Base-by-base conservation (phyloP, 1,284 basidiomycete genomes). In the Irpex rosettiformis region DNA sequence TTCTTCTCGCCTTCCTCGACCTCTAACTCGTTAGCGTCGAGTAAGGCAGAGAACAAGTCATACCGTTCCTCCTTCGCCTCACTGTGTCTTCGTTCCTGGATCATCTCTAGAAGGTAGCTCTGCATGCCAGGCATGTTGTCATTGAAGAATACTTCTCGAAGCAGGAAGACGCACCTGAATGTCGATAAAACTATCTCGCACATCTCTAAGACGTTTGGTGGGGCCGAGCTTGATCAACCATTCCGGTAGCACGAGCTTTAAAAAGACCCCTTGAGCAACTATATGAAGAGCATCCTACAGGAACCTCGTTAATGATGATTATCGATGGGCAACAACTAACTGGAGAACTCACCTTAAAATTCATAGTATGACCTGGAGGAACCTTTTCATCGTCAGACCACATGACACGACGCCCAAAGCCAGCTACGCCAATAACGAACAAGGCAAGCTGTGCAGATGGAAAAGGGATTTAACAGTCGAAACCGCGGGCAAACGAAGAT, bases 51-150 rank as follows among this genome's bases (percentile, higher is more conserved):
- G 66, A 86, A 82, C 3, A 86, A 69, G 66, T 88, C 84, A 59
- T 83, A 68, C 28, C 74, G 73, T 58, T 78, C 74, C 48, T 74
- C 75, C 52, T 77, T 78, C 52, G 74, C 66, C 61, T 70, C 73
- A 0, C 70, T 65, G 11, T 56, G 61, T 55, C 75, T 71, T 0
- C 84, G 77, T 21, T 72, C 73, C 13, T 72, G 61, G 53, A 85
- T 81, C 82, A 86, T 84, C 67, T 85, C 82, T 1, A 69, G 55
- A 74, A 86, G 79, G 58, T 85, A 84, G 42, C 54, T 58, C 82
- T 85, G 58, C 24, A 37, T 25, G 47, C 45, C 47, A 25, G 52
- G n/a, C 25, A 48, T 25, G 10, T 18, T 21, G 45, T 40, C 43
- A 40, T 3, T 21, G 56, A 11, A 47, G 16, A 18, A 43, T 54